Evolutionary conservation across 2,329 filamentous ascomycete species (phyloP).

Genomic region (Zelopaecilomyces penicillatus): DNA sequence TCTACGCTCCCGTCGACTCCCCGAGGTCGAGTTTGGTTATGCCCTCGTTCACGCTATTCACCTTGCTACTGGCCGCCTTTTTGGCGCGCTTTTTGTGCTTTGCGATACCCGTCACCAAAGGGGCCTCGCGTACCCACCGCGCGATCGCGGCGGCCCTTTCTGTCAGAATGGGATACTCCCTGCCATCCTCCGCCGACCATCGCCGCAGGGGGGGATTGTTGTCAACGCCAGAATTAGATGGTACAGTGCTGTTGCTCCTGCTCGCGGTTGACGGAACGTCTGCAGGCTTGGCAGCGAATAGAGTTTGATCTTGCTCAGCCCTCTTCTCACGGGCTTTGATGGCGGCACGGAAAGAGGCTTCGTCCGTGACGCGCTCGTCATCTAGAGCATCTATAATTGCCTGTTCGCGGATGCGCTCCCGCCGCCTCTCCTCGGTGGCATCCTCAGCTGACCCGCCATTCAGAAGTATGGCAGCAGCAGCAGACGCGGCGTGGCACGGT

Average conservation of each 20-base stretch:
- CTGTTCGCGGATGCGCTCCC: conserved; percentile 53
- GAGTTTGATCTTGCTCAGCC: conserved; percentile 43
- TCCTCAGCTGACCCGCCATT: conserved; percentile 11
- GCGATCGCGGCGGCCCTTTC: conserved; percentile 62
- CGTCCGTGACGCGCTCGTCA: conserved; percentile 60
- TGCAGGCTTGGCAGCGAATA: not conserved
- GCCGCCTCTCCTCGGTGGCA: conserved; percentile 40
- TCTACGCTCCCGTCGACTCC: too few relatives aligned
- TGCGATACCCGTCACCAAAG: conserved; percentile 27
- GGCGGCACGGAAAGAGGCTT: conserved; percentile 55
- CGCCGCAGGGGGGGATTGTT: conserved; percentile 31
- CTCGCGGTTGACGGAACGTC: not conserved
- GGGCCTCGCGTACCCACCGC: conserved; percentile 59
- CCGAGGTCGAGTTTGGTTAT: too few relatives aligned
- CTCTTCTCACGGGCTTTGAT: conserved; percentile 52
- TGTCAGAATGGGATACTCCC: conserved; percentile 61
- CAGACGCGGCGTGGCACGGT: conserved; percentile 16
- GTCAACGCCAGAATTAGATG: not conserved
- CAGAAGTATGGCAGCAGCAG: conserved; percentile 19
- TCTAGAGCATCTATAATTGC: conserved; percentile 59
- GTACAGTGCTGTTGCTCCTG: not conserved
- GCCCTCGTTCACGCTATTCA: too few relatives aligned
- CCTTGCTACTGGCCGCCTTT: conserved; percentile 9
- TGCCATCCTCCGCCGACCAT: conserved; percentile 57
- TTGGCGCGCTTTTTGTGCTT: conserved; percentile 31